Evolutionary conservation across 352 stramenopile species (phyloP), one percentile per base, ranked within the genome.

Genomic region (Globisporangium carolinianum): DNA sequence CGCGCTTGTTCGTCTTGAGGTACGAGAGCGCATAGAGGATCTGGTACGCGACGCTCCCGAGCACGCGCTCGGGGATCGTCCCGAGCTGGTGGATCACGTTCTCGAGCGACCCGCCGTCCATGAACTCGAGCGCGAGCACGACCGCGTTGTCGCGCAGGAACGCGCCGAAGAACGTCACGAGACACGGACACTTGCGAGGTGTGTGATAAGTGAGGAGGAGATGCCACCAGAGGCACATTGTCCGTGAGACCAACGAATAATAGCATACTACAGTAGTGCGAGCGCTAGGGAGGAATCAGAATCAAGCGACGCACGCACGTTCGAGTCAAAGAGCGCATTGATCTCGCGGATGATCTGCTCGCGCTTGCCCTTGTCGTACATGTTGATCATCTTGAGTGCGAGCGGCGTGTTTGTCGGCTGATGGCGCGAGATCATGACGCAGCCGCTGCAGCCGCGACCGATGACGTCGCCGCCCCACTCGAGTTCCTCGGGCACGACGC

Each of bases 11-110:
- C 53, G 83, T 84, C 72, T 98, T 96, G 37, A 99, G 75, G 75
- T 98, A 98, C 14, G 72, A 86, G 54, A 99, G 70, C 12, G 93
- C 96, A 66, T 88, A 94, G 24, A 98, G 73, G 35, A 97, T 83
- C 75, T 98, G 96, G 76, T 89, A 98, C 17, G 92, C 75, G 46
- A 98, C 85, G 53, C 83, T 89, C 48, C 87, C 94, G 42, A 98
- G 67, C 24, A 94, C 77, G 15, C 75, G 64, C 72, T 98, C 94
- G 0, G 87, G 77, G 37, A 97, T 90, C 5, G 69, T 69, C 10
- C 87, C 88, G 10, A 95, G 65, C 52, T 94, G 69, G 38, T 85
- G 62, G 45, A 97, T 78, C 32, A 97, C 83, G 60, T 96, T 95
- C 60, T 88, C 75, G 4, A 98, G 62, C n/a, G 88, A 96, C 0